Percentiles rank a stretch among this genome's conserved stretches.
phyloP scores from a whole-genome alignment of 495 filamentous ascomycete genomes.

The Aspergillus sclerotioniger region DNA sequence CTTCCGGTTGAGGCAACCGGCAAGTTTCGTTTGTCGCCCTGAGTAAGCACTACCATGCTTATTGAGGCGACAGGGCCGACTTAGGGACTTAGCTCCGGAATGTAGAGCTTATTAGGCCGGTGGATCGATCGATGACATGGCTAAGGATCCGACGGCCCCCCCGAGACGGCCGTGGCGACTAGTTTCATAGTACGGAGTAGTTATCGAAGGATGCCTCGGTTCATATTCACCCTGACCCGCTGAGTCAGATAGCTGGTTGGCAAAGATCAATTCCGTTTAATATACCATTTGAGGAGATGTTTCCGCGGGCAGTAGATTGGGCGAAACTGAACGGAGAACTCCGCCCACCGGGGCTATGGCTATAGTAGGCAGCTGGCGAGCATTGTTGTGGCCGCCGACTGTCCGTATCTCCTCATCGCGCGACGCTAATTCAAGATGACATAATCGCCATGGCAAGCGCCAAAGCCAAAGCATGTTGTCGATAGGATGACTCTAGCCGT shows the following conservation, averaged over 20 bases:
- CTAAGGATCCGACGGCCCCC: background rate
- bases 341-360: too few relatives aligned
- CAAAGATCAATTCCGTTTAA: background rate
- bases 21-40: background rate
- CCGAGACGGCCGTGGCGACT: background rate
- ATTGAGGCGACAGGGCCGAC: background rate
- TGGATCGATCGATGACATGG: background rate
- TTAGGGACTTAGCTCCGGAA: background rate
- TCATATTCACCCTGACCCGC: background rate
- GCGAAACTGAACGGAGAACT: too few relatives aligned
- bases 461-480: background rate
- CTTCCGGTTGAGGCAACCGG: background rate
- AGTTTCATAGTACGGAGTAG: background rate
- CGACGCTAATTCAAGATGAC: background rate
- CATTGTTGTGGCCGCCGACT: background rate
- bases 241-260: background rate
- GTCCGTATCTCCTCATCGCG: background rate
- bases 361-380: too few relatives aligned
- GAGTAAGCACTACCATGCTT: background rate
- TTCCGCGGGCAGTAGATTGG: background rate
- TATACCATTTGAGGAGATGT: background rate
- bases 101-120: background rate
- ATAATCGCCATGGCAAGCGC: background rate
- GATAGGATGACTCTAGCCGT: background rate
- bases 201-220: background rate